Conservation (phyloP, 2,329 filamentous ascomycete genomes). For the Sclerotinia glacialis region DNA sequence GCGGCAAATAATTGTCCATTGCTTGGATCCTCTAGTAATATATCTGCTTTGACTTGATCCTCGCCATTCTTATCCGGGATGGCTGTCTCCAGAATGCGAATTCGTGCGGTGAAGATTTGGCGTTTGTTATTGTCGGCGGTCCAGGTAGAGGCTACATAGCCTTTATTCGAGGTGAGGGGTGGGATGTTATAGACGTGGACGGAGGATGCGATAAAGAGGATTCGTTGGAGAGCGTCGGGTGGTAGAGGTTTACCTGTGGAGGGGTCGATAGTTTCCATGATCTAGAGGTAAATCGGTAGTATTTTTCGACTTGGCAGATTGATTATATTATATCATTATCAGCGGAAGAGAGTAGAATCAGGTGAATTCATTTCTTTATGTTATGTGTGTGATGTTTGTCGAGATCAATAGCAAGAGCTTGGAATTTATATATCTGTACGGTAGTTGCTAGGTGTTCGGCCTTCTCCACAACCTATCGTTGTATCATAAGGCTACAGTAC, state of each 20-base stretch:
- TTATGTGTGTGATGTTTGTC: background rate
- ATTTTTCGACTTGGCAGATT: background rate
- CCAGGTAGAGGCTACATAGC: slow-evolving; percentile 76
- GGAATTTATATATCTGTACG: background rate
- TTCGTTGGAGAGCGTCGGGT: slow-evolving; percentile 75
- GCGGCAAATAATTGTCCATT: slow-evolving; percentile 78
- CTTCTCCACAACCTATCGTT: slow-evolving; percentile 12
- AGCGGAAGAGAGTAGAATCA: background rate
- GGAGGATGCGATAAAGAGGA: slow-evolving; percentile 71
- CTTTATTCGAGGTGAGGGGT: slow-evolving; percentile 71
- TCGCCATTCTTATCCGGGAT: slow-evolving; percentile 44
- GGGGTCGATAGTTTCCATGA: slow-evolving; percentile 56
- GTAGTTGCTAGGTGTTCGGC: slow-evolving; percentile 1
- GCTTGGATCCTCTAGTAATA: slow-evolving; percentile 73
- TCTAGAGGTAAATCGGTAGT: background rate
- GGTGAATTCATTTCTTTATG: background rate
- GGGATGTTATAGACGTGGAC: slow-evolving; percentile 89
- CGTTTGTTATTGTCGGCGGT: slow-evolving; percentile 64
- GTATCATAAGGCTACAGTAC: background rate
- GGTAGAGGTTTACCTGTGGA: slow-evolving; percentile 67
- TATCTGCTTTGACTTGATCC: slow-evolving; percentile 65
- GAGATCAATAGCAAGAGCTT: background rate
- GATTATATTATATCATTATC: background rate
- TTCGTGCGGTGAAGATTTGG: slow-evolving; percentile 81
- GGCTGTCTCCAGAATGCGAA: slow-evolving; percentile 76